Conservation (phyloP, 495 filamentous ascomycete species). For the Penicillium canescens region DNA sequence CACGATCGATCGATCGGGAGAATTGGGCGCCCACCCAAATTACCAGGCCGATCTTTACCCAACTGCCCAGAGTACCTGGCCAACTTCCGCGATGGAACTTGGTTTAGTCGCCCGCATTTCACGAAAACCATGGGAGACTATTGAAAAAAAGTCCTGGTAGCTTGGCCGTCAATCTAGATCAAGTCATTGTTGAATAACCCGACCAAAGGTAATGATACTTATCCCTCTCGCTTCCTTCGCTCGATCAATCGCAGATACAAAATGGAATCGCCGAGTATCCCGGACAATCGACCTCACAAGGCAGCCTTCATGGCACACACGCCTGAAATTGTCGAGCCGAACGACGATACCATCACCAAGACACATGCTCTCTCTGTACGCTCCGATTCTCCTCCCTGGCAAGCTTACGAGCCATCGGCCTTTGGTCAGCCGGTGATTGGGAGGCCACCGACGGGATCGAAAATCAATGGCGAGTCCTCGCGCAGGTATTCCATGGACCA, state of each 20-base stretch:
- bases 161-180: neutral
- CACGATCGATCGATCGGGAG: no score
- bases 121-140: no score
- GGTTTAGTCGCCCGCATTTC: no score
- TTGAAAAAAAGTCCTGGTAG: no score
- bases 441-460: neutral
- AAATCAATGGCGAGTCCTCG: neutral
- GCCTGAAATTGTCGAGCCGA: conserved; percentile 10
- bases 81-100: no score
- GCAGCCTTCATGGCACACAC: conserved; percentile 9
- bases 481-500: neutral
- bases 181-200: neutral
- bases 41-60: no score
- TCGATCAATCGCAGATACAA: neutral
- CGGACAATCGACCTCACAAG: conserved; percentile 18
- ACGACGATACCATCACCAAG: neutral
- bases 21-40: no score
- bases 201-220: neutral
- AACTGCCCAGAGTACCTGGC: no score
- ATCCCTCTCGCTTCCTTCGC: neutral
- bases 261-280: conserved; percentile 24
- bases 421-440: conserved; percentile 7
- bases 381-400: neutral
- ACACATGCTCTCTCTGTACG: neutral
- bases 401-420: neutral